A percentile compares a stretch with the other conserved stretches of the same genome.
These are phyloP conservation scores for Geotrichum citri-aurantii DNA, from an alignment of 1,139 yeast species.

Conservation along the genomic window DNA sequence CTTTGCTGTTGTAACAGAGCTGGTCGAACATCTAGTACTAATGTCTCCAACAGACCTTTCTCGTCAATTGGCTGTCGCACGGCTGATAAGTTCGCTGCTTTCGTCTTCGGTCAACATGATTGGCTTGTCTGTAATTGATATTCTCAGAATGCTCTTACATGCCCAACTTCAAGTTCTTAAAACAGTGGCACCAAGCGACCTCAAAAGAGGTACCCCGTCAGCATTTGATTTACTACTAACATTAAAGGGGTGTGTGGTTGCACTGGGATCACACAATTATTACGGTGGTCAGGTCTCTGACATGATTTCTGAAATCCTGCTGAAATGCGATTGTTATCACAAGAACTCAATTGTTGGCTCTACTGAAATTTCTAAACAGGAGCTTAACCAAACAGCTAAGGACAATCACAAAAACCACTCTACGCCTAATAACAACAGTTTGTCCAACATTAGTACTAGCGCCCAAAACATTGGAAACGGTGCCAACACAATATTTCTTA, in stretches of 20 bases:
- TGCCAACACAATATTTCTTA: slow-evolving; percentile 1
- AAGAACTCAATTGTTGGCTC: not conserved
- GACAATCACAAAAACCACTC: not conserved
- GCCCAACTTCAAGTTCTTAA: slow-evolving; percentile 37
- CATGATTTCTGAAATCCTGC: slow-evolving; percentile 49
- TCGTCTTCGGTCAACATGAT: slow-evolving; percentile 78
- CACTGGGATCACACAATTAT: slow-evolving; percentile 65
- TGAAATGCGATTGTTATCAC: slow-evolving; percentile 4
- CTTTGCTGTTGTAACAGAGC: slow-evolving; percentile 53
- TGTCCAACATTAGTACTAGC: not conserved
- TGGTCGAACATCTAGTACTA: slow-evolving; percentile 34
- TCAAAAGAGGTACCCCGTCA: slow-evolving; percentile 11
- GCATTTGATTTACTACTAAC: slow-evolving; percentile 23
- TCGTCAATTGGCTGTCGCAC: slow-evolving; percentile 46
- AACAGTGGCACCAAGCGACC: slow-evolving; percentile 6
- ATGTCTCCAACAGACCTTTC: slow-evolving; percentile 33
- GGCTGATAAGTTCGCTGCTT: slow-evolving; percentile 57
- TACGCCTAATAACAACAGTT: not conserved
- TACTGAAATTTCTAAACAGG: slow-evolving; percentile 1
- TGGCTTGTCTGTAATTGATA: slow-evolving; percentile 87
- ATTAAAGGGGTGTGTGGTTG: slow-evolving; percentile 46
- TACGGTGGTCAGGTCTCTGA: slow-evolving; percentile 80
- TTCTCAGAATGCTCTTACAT: slow-evolving; percentile 63
- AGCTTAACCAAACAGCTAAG: not conserved
- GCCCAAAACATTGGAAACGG: not conserved